Percentiles rank a stretch among this genome's conserved stretches.
Conservation (phyloP, 2,329 filamentous ascomycete genomes). For the Ciborinia camelliae region DNA sequence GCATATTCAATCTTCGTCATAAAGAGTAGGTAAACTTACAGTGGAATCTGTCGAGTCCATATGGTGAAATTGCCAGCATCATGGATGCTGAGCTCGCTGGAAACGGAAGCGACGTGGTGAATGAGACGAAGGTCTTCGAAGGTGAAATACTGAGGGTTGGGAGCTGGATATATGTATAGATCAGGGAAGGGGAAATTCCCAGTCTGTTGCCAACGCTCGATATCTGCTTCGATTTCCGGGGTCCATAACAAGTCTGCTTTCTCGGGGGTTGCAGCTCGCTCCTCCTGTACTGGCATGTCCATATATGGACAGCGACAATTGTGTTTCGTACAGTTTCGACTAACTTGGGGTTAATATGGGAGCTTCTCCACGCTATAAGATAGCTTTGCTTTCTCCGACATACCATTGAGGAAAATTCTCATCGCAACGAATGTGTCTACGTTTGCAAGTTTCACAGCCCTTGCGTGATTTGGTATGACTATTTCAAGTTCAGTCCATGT, state of each 20-base stretch:
- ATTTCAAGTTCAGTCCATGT: conserved; percentile 29
- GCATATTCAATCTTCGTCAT: not conserved
- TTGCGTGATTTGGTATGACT: conserved; percentile 99
- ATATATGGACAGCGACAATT: conserved; percentile 98
- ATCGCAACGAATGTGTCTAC: conserved; percentile 94
- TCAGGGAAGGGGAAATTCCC: conserved; percentile 83
- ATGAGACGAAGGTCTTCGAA: conserved; percentile 81
- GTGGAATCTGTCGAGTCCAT: conserved; percentile 90
- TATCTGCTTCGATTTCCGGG: conserved; percentile 74
- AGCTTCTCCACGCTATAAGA: not conserved
- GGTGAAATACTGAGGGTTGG: conserved; percentile 68
- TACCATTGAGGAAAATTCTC: conserved; percentile 98
- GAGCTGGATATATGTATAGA: conserved; percentile 71
- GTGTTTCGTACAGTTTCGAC: conserved; percentile 98
- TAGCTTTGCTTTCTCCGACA: conserved; percentile 32
- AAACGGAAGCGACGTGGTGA: conserved; percentile 83
- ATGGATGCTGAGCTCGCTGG: conserved; percentile 73
- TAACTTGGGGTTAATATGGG: conserved; percentile 41
- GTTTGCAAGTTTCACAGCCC: conserved; percentile 97
- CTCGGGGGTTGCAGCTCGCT: conserved; percentile 57
- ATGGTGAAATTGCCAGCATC: conserved; percentile 81
- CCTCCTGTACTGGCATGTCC: conserved; percentile 70
- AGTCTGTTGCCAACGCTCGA: conserved; percentile 79
- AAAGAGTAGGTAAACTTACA: conserved; percentile 56
- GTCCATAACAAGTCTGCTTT: conserved; percentile 78